Conservation (phyloP, 73 alveolate genomes). For the Uronychia binucleata region DNA sequence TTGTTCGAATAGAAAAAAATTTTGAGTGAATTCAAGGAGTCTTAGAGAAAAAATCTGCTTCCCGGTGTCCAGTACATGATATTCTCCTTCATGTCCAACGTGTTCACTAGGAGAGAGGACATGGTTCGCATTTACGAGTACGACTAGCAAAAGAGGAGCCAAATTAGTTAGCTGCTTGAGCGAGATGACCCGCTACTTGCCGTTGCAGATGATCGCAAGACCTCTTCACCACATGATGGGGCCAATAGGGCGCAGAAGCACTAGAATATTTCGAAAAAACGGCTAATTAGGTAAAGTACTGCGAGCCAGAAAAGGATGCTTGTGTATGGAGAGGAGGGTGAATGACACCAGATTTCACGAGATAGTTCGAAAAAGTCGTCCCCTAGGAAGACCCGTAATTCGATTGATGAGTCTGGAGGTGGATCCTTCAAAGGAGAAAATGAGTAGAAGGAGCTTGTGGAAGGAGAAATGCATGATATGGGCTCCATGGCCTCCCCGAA, state of each 20-base stretch:
- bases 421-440: background rate
- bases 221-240: background rate
- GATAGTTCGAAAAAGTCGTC: background rate
- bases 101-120: background rate
- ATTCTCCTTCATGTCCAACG: background rate
- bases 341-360: background rate
- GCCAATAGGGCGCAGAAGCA: background rate
- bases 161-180: background rate
- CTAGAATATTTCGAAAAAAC: background rate
- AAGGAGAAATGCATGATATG: background rate
- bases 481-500: background rate
- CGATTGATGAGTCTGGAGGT: background rate
- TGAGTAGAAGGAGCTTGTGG: too few species aligned
- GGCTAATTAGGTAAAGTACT: background rate
- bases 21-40: too few species aligned
- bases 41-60: too few species aligned
- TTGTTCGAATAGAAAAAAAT: too few species aligned
- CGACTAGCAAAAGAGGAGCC: background rate
- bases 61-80: background rate
- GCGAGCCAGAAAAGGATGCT: background rate
- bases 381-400: background rate
- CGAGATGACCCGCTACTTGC: background rate
- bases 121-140: background rate
- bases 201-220: background rate
- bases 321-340: background rate